Conservation (phyloP, 2,329 filamentous ascomycete species). For the Venturia oleaginea region DNA sequence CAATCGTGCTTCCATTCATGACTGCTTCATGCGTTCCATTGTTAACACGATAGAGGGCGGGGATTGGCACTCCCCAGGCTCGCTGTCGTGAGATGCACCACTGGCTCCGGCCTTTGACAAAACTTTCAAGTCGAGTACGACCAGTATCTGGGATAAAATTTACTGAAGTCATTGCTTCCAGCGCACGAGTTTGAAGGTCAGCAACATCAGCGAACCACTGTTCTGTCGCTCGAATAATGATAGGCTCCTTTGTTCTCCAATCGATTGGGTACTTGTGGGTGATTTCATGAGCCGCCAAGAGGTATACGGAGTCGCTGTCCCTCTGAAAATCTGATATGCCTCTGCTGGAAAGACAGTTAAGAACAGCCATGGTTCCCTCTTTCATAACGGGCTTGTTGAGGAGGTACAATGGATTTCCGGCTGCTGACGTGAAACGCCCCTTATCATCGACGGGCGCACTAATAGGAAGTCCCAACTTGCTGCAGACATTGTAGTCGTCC, state of each 20-base stretch:
- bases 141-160: conserved; percentile 71
- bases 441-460: conserved; percentile 76
- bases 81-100: conserved; percentile 98
- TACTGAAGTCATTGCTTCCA: conserved; percentile 61
- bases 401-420: conserved; percentile 59
- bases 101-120: conserved; percentile 78
- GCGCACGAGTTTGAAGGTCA: conserved; percentile 65
- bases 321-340: neutral
- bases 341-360: conserved; percentile 49
- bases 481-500: conserved; percentile 86
- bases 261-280: conserved; percentile 95
- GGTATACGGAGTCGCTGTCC: conserved; percentile 19
- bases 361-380: conserved; percentile 58
- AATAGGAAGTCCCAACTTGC: conserved; percentile 53
- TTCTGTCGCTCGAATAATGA: conserved; percentile 84
- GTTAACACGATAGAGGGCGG: conserved; percentile 66
- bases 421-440: conserved; percentile 71
- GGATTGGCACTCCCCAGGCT: conserved; percentile 94
- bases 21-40: conserved; percentile 56
- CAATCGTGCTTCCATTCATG: conserved; percentile 69
- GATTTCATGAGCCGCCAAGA: conserved; percentile 63
- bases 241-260: conserved; percentile 89
- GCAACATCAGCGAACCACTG: conserved; percentile 97
- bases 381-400: conserved; percentile 62
- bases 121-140: conserved; percentile 67